Conservation (phyloP, 495 filamentous ascomycete species). For the Daldinia loculata region DNA sequence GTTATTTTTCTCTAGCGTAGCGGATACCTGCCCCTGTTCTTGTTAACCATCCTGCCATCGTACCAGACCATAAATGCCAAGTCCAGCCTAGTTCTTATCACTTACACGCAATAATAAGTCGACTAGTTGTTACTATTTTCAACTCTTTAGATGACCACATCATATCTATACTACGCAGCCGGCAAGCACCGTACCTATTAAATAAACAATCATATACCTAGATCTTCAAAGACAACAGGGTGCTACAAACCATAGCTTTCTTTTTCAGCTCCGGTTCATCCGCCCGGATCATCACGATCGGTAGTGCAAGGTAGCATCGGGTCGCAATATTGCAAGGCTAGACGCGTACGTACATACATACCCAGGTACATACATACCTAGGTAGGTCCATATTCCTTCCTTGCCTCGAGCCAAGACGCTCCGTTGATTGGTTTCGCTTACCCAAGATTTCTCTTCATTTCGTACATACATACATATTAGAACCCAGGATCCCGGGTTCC, state of each 20-base stretch:
- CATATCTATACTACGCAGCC: no score
- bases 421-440: slow-evolving; percentile 16
- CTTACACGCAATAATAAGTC: background rate
- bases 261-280: slow-evolving; percentile 18
- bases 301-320: slow-evolving; percentile 29
- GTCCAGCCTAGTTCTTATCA: background rate
- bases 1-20: slow-evolving; percentile 14
- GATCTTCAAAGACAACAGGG: background rate
- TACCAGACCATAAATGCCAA: background rate
- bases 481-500: slow-evolving; percentile 24
- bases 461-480: slow-evolving; percentile 26
- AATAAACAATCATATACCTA: background rate
- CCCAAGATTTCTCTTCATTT: slow-evolving; percentile 22
- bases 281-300: slow-evolving; percentile 31
- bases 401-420: slow-evolving; percentile 25
- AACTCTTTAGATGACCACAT: background rate
- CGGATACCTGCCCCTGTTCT: slow-evolving; percentile 21
- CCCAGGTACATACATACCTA: no score
- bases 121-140: background rate
- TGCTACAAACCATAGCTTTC: slow-evolving; percentile 6
- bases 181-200: no score
- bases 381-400: slow-evolving; percentile 3
- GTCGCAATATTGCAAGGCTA: slow-evolving; percentile 6
- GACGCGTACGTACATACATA: background rate
- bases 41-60: background rate